phyloP scores from a whole-genome alignment of 352 stramenopile species.

The Phytophthora tubulina region DNA sequence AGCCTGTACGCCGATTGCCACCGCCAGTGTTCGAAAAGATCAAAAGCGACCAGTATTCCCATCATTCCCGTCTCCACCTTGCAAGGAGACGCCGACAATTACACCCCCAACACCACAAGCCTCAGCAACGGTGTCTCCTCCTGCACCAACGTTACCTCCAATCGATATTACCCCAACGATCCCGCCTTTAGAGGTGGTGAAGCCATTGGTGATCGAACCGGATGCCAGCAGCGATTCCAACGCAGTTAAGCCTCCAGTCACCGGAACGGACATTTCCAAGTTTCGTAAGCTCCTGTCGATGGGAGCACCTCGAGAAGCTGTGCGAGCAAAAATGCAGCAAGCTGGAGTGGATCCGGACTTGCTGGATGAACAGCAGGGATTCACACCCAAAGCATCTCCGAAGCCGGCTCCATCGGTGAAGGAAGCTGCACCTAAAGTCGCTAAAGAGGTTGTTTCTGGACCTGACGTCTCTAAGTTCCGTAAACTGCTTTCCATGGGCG shows the following conservation, averaged over 20 bases:
- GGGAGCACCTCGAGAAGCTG: constrained; percentile 83
- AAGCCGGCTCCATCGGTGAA: constrained; percentile 7
- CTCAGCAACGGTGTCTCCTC: neutral
- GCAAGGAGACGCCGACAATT: constrained; percentile 14
- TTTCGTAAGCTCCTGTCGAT: constrained; percentile 95
- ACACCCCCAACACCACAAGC: neutral
- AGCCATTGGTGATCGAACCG: constrained; percentile 26
- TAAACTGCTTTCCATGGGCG: constrained; percentile 89
- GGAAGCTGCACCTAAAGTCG: neutral
- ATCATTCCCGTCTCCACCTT: constrained; percentile 41
- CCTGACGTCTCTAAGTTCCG: constrained; percentile 85
- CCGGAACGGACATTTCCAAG: constrained; percentile 59
- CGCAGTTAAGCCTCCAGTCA: constrained; percentile 12
- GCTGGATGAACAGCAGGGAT: constrained; percentile 60
- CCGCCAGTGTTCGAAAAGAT: constrained; percentile 76
- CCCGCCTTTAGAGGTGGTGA: constrained; percentile 20
- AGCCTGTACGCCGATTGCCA: constrained; percentile 75
- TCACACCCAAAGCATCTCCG: constrained; percentile 37
- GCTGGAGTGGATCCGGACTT: constrained; percentile 74
- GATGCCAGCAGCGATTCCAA: constrained; percentile 1
- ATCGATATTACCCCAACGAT: constrained; percentile 23
- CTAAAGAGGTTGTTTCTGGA: neutral
- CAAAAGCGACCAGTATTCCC: constrained; percentile 71
- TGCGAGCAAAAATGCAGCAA: constrained; percentile 81
- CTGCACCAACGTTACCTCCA: constrained; percentile 37